Conservation (phyloP, 805 yeast species). For the Kodamaea hsintzibuensis region DNA sequence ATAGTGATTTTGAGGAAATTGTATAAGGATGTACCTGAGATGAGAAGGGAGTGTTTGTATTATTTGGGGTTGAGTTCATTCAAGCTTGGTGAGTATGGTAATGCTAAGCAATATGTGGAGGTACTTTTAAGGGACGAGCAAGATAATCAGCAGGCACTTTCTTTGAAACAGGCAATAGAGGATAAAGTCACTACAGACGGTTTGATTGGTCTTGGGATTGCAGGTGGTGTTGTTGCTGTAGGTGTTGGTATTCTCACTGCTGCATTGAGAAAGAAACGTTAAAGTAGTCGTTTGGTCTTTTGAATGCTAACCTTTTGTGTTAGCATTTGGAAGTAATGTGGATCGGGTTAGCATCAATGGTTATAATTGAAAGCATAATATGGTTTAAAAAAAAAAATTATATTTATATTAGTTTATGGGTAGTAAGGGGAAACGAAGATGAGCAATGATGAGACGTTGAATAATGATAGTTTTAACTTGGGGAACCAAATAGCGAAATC, state of each 20-base stretch:
- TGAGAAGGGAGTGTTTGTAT: slow-evolving; percentile 87
- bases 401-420: no score
- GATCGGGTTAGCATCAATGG: neutral
- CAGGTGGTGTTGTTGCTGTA: slow-evolving; percentile 82
- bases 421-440: no score
- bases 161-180: slow-evolving; percentile 74
- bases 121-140: slow-evolving; percentile 79
- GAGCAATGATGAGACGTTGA: no score
- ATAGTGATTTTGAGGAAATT: slow-evolving; percentile 68
- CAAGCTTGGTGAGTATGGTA: slow-evolving; percentile 83
- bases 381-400: neutral
- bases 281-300: neutral
- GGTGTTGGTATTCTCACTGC: slow-evolving; percentile 66
- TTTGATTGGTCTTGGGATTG: slow-evolving; percentile 80
- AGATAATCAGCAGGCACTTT: slow-evolving; percentile 72
- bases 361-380: neutral
- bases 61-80: slow-evolving; percentile 85
- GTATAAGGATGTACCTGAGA: slow-evolving; percentile 73
- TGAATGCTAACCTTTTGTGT: no score
- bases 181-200: slow-evolving; percentile 87
- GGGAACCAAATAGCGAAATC: slow-evolving; percentile 9
- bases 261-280: slow-evolving; percentile 21
- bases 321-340: no score
- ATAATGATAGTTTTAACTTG: neutral
- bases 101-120: slow-evolving; percentile 84